phyloP scores from a whole-genome alignment of 1,139 yeast genomes.

The Chernovozyma aurita region DNA sequence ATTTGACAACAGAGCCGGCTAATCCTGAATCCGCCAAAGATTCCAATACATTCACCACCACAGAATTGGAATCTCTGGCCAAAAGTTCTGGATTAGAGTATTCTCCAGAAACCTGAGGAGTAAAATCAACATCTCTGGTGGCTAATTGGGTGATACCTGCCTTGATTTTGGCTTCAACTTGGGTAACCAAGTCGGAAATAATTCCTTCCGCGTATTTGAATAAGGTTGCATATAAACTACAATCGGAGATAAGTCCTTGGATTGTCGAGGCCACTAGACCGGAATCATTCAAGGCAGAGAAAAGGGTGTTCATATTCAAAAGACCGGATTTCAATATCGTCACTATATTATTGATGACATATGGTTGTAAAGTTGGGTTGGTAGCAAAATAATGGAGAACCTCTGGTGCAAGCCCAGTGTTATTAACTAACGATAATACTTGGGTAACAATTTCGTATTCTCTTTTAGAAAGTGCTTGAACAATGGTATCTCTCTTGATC shows the following conservation, averaged over 20 bases:
- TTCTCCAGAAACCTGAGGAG: not conserved
- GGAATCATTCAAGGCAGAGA: constrained; percentile 37
- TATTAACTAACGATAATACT: constrained; percentile 36
- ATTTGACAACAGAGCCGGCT: constrained; percentile 37
- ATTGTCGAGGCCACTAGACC: constrained; percentile 33
- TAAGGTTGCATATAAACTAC: constrained; percentile 35
- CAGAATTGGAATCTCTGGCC: constrained; percentile 25
- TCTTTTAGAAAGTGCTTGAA: constrained; percentile 22
- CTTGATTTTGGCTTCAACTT: constrained; percentile 23
- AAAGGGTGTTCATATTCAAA: constrained; percentile 29
- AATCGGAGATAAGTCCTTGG: constrained; percentile 38
- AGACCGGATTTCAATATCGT: constrained; percentile 30
- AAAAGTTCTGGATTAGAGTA: constrained; percentile 1
- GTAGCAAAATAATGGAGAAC: constrained; percentile 35
- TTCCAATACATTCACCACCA: constrained; percentile 36
- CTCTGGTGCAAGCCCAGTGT: constrained; percentile 36
- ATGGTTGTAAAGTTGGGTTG: constrained; percentile 30
- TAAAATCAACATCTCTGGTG: constrained; percentile 7
- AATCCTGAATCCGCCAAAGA: constrained; percentile 41
- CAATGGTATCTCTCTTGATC: constrained; percentile 29
- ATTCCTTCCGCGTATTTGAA: constrained; percentile 29
- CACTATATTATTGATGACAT: constrained; percentile 29
- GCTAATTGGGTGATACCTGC: constrained; percentile 17
- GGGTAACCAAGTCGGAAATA: constrained; percentile 24
- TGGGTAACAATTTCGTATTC: constrained; percentile 39